Evolutionary conservation across 2,329 filamentous ascomycete genomes (phyloP), one percentile per base, ranked within the genome.

Genomic region (Arthrinium phaeospermum): DNA sequence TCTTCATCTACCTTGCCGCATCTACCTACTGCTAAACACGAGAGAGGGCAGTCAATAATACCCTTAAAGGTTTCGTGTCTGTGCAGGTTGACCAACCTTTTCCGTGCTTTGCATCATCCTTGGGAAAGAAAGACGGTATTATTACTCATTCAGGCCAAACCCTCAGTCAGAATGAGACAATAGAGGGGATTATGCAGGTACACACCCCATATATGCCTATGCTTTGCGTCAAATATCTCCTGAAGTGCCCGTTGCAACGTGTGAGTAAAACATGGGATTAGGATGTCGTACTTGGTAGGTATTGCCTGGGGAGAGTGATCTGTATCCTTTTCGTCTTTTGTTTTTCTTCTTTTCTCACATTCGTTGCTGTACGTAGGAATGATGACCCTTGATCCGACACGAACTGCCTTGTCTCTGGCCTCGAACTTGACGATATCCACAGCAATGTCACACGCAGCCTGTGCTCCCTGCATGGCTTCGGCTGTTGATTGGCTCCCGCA

Each of bases 351-450:
- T 27, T 4, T 51, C 4, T 13, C 16, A 4, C 46, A n/a, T 14
- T 51, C 19, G 53, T 61, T 53, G 49, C n/a, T 53, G 49, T 27
- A 51, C 37, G 53, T 64, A 41, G 12, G 34, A 64, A 64, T n/a
- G 34, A 64, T 64, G 57, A 64, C 57, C 57, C 57, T 64, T 64
- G 57, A n/a, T 19, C 57, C 57, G 57, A 64, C 57, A 64, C 41
- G 57, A 64, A 64, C 16, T 64, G 57, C 57, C 57, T 41, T 64
- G 22, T 34, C 57, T 41, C 57, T n/a, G 57, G 30, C 22, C 57
- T 14, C 19, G 57, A 64, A 41, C 57, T 34, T 19, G 30, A 41
- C 57, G 30, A 64, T 41, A 64, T 41, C 57, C 57, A 64, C 57
- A 37, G 34, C 19, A 64, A 64, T 64, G 57, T 24, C 57, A 64